Percentiles rank a stretch among this genome's conserved stretches.
Evolutionary conservation across 176 grass and related monocot genomes (phyloP).

Genomic region (Carex littledalei): DNA sequence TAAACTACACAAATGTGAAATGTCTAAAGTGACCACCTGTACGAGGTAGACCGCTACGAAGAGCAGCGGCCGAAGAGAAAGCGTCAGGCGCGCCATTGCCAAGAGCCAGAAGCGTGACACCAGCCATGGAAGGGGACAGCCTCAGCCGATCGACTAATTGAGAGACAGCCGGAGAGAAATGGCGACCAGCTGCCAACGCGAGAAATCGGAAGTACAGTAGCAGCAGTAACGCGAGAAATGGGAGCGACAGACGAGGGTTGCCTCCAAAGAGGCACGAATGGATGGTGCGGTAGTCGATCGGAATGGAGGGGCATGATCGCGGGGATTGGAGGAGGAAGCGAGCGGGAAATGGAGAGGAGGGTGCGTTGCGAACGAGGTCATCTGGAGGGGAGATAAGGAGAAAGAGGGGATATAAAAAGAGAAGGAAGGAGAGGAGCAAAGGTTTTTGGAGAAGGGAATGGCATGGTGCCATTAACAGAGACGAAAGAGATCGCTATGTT

Average conservation of each 20-base stretch:
- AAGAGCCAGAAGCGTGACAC: conserved; percentile 85
- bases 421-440: background rate
- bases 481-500: background rate
- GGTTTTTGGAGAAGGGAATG: background rate
- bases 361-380: background rate
- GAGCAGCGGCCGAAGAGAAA: conserved; percentile 69
- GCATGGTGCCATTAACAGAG: background rate
- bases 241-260: conserved; percentile 41
- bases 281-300: conserved; percentile 56
- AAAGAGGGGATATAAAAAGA: conserved; percentile 14
- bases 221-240: conserved; percentile 42
- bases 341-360: conserved; percentile 19
- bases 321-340: background rate
- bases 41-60: conserved; percentile 37
- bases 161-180: conserved; percentile 65
- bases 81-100: conserved; percentile 85
- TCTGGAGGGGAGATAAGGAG: conserved; percentile 16
- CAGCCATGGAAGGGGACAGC: conserved; percentile 76
- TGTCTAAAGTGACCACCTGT: conserved; percentile 14
- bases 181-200: conserved; percentile 36
- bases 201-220: conserved; percentile 70
- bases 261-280: conserved; percentile 51
- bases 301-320: background rate
- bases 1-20: background rate
- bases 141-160: conserved; percentile 54